Evolutionary conservation across 202 grass and related monocot species (phyloP), one percentile per base, ranked within the genome.

Genomic region (Alloteropsis angusta): DNA sequence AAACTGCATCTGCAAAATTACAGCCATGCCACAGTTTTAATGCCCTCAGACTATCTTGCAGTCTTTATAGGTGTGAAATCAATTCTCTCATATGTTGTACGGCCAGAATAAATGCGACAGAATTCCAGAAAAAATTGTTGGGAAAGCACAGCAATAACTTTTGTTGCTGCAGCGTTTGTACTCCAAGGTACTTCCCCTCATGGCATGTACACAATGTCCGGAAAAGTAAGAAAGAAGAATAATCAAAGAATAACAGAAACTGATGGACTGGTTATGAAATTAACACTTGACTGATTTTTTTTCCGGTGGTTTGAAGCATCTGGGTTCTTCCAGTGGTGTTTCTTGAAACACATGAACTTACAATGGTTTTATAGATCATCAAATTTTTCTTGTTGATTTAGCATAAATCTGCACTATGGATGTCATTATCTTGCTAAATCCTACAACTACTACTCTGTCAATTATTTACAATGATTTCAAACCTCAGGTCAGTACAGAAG

Each of bases 401-500:
- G 52, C n/a, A 7, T 69, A 1, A 47, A 47, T 17, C 6, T 48
- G 39, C 5, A 45, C 13, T 74, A 56, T 56, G 56, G 48, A 58
- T 48, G 49, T 5, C 16, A 49, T 79, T 69, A 13, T 53, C 18
- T 28, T 70, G 19, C 7, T 22, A 74, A 68, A 68, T 72, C 18
- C 69, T 65, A 80, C 53, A 14, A 2, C 9, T 59, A 19, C 16
- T 59, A 35, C 60, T 35, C 35, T 25, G 32, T 15, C 23, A 41
- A 81, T 38, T 78, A 82, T 82, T 74, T 84, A 84, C 81, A 80
- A 41, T 10, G 35, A 77, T 54, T 48, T 84, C 39, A 42, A 50
- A 10, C 62, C 21, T 45, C 77, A 65, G 46, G 72, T 83, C 32
- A 81, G 38, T 28, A 64, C 48, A 67, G 34, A 53, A 9, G 30